These are phyloP conservation scores for Eutypa lata DNA, from an alignment of 2,329 filamentous ascomycete species.

Conservation along the genomic window DNA sequence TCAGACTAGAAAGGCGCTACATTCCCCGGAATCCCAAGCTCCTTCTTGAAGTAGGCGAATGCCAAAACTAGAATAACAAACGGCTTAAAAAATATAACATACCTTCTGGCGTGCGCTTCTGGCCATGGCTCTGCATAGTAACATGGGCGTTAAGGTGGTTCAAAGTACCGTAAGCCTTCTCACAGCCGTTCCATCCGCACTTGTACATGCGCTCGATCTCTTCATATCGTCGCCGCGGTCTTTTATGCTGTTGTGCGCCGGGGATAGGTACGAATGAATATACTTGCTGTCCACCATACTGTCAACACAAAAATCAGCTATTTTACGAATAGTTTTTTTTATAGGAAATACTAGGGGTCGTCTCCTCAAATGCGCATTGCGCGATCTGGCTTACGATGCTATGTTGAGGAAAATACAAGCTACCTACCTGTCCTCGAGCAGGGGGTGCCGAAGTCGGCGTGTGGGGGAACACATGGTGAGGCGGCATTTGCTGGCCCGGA, in stretches of 20 bases:
- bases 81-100: conserved; percentile 34
- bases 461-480: conserved; percentile 53
- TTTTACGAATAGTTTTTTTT: conserved; percentile 18
- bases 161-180: conserved; percentile 96
- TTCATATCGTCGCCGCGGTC: conserved; percentile 88
- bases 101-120: conserved; percentile 97
- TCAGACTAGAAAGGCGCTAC: neutral
- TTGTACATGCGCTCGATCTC: conserved; percentile 99
- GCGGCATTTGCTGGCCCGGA: conserved; percentile 45
- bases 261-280: conserved; percentile 98
- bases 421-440: conserved; percentile 58
- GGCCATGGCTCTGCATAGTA: conserved; percentile 96
- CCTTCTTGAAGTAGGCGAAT: neutral
- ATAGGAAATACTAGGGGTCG: conserved; percentile 4
- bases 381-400: conserved; percentile 12
- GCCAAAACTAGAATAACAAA: neutral
- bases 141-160: conserved; percentile 98
- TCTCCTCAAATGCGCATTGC: neutral
- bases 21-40: neutral
- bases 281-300: conserved; percentile 59
- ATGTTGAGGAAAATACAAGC: conserved; percentile 6
- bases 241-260: conserved; percentile 94
- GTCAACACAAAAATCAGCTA: conserved; percentile 31
- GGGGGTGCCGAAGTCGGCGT: conserved; percentile 54
- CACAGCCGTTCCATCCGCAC: conserved; percentile 96